Base-by-base conservation (phyloP, 78 protist genomes). In the Cavenderia fasciculata region DNA sequence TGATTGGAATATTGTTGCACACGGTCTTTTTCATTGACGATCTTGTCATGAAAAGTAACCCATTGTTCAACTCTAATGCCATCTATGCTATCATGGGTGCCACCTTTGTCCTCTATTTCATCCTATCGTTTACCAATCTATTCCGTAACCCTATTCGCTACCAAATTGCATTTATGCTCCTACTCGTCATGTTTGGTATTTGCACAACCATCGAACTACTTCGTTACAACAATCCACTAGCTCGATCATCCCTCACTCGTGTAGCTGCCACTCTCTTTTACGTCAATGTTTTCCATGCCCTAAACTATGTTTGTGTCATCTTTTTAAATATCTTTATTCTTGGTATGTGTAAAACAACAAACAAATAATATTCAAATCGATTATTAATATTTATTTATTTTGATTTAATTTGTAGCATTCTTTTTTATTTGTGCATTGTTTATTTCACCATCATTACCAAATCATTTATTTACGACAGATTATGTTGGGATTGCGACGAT, bases 221-320 rank as follows among this genome's bases (percentile, higher is more conserved):
- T 4, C 72, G 90, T 54, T 68, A 54, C 14, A 69, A 57, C 8
- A 82, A 82, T 57, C 90, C 90, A 82, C 51, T 82, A 19, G 90
- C 90, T 19, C 57, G 90, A 23, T 82, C 90, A 12, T 68, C 78
- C 0, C 18, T 82, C 27, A 82, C 78, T 23, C 40, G 90, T 23
- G 78, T 82, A 14, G 54, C 74, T 68, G 69, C 71, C 27, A 68
- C 70, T 1, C 56, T 82, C 18, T 68, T 82, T 43, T 82, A 82
- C 68, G 74, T 49, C 2, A 82, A 82, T 44, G 90, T 82, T 12
- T 82, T 82, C 59, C 90, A 82, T 68, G 25, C 69, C n/a, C 31
- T 82, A 40, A 69, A 65, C 33, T 68, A 68, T 23, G 25, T 82
- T 14, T 31, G 54, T 33, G 78, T 69, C 11, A 40, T 51, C 33